Evolutionary conservation across 441 rosid genomes (phyloP).

Genomic region (Jatropha podagrica): DNA sequence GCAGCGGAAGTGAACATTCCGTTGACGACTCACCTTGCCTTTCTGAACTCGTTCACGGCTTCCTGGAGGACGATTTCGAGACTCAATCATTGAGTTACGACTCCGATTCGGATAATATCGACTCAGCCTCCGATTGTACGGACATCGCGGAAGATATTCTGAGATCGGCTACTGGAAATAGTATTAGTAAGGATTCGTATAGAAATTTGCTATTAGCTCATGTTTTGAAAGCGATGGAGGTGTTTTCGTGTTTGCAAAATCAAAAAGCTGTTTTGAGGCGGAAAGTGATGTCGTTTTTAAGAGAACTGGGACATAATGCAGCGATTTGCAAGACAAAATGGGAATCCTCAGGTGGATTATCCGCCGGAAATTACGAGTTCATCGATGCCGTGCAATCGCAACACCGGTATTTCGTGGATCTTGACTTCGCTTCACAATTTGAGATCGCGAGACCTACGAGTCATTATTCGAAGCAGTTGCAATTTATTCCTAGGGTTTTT

Average conservation of each 20-base stretch:
- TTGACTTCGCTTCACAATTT: slow-evolving; percentile 67
- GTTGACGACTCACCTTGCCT: slow-evolving; percentile 53
- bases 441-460: slow-evolving; percentile 78
- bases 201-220: slow-evolving; percentile 38
- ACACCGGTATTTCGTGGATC: slow-evolving; percentile 59
- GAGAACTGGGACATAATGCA: slow-evolving; percentile 67
- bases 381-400: slow-evolving; percentile 55
- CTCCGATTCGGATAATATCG: slow-evolving; percentile 44
- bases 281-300: slow-evolving; percentile 50
- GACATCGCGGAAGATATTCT: slow-evolving; percentile 34
- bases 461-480: slow-evolving; percentile 43
- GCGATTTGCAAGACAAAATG: slow-evolving; percentile 76
- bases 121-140: slow-evolving; percentile 29
- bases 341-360: slow-evolving; percentile 53
- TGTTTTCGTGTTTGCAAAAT: slow-evolving; percentile 34
- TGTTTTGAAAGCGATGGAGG: slow-evolving; percentile 48
- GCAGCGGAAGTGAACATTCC: slow-evolving; percentile 84
- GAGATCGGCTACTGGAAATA: slow-evolving; percentile 6
- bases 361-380: slow-evolving; percentile 71
- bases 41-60: slow-evolving; percentile 74
- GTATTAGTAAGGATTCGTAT: slow-evolving; percentile 36
- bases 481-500: slow-evolving; percentile 49
- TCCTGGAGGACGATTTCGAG: slow-evolving; percentile 51
- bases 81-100: slow-evolving; percentile 21
- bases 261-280: slow-evolving; percentile 42